Base-by-base conservation (phyloP, 257 asterid species). In the Solanum piurae region DNA sequence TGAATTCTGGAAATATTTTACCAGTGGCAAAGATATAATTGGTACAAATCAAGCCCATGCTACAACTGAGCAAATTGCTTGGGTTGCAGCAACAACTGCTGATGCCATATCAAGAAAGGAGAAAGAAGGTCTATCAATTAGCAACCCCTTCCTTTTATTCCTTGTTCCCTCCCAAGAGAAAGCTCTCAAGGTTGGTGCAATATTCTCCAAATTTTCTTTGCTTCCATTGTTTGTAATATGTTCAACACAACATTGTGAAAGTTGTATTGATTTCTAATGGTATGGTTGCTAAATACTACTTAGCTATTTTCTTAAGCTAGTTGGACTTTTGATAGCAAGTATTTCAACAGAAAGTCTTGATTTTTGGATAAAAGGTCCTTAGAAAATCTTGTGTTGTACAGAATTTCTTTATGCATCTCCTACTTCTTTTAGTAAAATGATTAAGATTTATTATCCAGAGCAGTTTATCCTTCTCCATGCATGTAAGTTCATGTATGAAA, bases 81-180 rank as follows among this genome's bases (percentile, higher is more conserved):
- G 99, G 99, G 87, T 97, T 31, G 96, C 94, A 64, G 93, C 99
- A 18, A 92, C 96, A 37, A 95, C 96, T 87, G 95, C 98, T 87
- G 98, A 95, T 90, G 73, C 92, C 77, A 93, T 95, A 73, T 88
- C 98, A 42, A 86, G 90, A 92, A 93, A 95, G 92, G 97, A 97
- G 92, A 94, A 94, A 90, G 94, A 93, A 89, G 98, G 96, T 7
- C 5, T 89, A 55, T 94, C 96, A 6, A 88, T 92, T 80, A 79
- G 93, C 23, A 91, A 93, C 27, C 98, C 98, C 21, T 94, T 92
- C 92, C 96, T 97, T 86, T 83, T 95, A 88, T 94, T 91, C 90
- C 89, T 97, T 38, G 98, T 95, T 89, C 98, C 98, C 44, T 92
- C 98, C 29, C 97, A 92, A 92, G 96, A 92, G 44, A 94, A 93